These are phyloP conservation scores for Furculomyces boomerangus DNA, from an alignment of 371 early-diverging fungal genomes.

Conservation along the genomic window DNA sequence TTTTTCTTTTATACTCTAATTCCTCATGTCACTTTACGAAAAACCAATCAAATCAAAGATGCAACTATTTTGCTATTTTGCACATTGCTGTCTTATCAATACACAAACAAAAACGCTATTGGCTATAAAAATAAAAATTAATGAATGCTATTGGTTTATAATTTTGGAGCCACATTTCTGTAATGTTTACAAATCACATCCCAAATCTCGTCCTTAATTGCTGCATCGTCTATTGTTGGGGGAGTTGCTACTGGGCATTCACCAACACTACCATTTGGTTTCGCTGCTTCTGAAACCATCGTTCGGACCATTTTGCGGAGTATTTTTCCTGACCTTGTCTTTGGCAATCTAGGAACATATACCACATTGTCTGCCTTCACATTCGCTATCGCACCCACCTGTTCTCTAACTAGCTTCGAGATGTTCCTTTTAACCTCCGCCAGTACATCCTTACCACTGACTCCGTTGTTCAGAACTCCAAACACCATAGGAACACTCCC, in stretches of 20 bases:
- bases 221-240: conserved; percentile 65
- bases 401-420: conserved; percentile 31
- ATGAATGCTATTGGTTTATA: too few species aligned
- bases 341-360: conserved; percentile 66
- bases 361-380: conserved; percentile 37
- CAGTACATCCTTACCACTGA: conserved; percentile 4
- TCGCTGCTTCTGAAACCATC: conserved; percentile 22
- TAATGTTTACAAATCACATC: conserved; percentile 2
- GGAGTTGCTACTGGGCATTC: conserved; percentile 29
- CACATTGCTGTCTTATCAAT: too few species aligned
- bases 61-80: too few species aligned
- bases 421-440: conserved; percentile 26
- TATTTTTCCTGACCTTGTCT: conserved; percentile 88
- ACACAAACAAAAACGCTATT: too few species aligned
- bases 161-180: too few species aligned
- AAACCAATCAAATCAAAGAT: too few species aligned
- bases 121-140: too few species aligned
- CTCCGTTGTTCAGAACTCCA: conserved; percentile 35
- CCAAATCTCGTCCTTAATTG: conserved; percentile 38
- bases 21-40: too few species aligned
- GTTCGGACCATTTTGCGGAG: conserved; percentile 62
- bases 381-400: conserved; percentile 66
- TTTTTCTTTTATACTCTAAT: too few species aligned
- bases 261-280: conserved; percentile 26
- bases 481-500: conserved; percentile 50